Percentiles rank a stretch among this genome's conserved stretches.
Evolutionary conservation across 2,329 filamentous ascomycete genomes (phyloP).

Genomic region (Mycocentrospora acerina): DNA sequence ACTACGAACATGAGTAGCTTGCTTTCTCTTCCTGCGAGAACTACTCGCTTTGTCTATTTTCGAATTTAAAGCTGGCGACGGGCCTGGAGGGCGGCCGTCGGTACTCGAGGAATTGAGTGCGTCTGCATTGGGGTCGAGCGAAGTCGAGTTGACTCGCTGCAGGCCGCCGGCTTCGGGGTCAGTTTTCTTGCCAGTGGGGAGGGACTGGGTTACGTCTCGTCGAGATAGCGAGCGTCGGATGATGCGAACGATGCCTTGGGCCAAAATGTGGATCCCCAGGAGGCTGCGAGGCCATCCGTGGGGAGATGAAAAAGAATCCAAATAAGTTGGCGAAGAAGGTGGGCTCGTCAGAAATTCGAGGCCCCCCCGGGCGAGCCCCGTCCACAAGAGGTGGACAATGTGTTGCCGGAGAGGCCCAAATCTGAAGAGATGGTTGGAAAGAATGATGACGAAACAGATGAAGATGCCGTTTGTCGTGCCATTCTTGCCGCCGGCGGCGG

Average conservation of each 20-base stretch:
- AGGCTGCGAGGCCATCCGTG: conserved; percentile 69
- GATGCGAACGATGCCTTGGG: conserved; percentile 70
- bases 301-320: conserved; percentile 45
- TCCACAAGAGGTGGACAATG: conserved; percentile 43
- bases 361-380: conserved; percentile 44
- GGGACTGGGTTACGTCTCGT: conserved; percentile 34
- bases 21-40: conserved; percentile 85
- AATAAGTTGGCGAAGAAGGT: conserved; percentile 35
- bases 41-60: conserved; percentile 61
- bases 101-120: conserved; percentile 45
- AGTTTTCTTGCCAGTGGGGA: conserved; percentile 42
- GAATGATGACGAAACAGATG: conserved; percentile 69
- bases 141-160: conserved; percentile 36
- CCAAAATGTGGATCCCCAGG: conserved; percentile 73
- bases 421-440: conserved; percentile 51
- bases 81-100: conserved; percentile 53
- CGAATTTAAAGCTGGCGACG: conserved; percentile 54
- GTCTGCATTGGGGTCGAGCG: conserved; percentile 53
- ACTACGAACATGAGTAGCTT: conserved; percentile 85
- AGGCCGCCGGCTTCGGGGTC: conserved; percentile 63
- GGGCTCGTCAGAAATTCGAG: conserved; percentile 43
- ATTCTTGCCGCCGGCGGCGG: conserved; percentile 66
- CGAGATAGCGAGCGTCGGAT: conserved; percentile 55
- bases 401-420: conserved; percentile 54
- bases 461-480: conserved; percentile 71